Percentiles rank a stretch among this genome's conserved stretches.
These are phyloP conservation scores for Picochlorum sp. DNA, from an alignment of 139 green algal species.

Conservation along the genomic window DNA sequence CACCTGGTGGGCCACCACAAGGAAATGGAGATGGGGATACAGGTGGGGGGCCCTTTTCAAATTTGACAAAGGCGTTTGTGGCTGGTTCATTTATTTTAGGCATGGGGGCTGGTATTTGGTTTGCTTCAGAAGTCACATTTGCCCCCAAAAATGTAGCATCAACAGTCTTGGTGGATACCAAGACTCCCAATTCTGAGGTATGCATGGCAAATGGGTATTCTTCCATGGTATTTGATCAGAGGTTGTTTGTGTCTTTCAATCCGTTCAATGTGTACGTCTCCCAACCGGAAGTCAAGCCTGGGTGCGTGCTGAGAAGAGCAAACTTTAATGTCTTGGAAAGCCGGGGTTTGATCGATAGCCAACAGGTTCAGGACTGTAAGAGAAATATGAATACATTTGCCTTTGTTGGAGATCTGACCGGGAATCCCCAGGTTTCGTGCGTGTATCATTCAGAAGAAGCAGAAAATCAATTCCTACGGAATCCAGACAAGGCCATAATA, in stretches of 20 bases:
- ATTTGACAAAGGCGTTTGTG: conserved; percentile 55
- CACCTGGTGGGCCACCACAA: conserved; percentile 4
- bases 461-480: conserved; percentile 75
- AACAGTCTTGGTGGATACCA: conserved; percentile 90
- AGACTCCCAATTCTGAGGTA: conserved; percentile 86
- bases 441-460: conserved; percentile 97
- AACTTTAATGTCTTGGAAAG: conserved; percentile 92
- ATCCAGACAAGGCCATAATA: conserved; percentile 50
- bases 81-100: conserved; percentile 79
- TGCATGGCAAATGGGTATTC: conserved; percentile 95
- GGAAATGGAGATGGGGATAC: conserved; percentile 13
- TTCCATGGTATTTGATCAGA: conserved; percentile 98
- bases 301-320: conserved; percentile 85
- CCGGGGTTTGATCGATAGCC: conserved; percentile 67
- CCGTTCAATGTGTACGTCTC: conserved; percentile 96
- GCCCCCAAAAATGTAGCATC: conserved; percentile 78
- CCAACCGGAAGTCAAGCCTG: conserved; percentile 94
- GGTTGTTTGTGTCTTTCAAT: conserved; percentile 98
- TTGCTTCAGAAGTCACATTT: conserved; percentile 65
- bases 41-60: conserved; percentile 9
- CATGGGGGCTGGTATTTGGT: conserved; percentile 51
- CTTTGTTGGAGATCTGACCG: conserved; percentile 91
- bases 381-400: conserved; percentile 98
- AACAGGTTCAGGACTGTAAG: conserved; percentile 83
- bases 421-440: conserved; percentile 79